Base-by-base conservation (phyloP, 768 basidiomycete genomes). In the Podaxis mareebaensis region DNA sequence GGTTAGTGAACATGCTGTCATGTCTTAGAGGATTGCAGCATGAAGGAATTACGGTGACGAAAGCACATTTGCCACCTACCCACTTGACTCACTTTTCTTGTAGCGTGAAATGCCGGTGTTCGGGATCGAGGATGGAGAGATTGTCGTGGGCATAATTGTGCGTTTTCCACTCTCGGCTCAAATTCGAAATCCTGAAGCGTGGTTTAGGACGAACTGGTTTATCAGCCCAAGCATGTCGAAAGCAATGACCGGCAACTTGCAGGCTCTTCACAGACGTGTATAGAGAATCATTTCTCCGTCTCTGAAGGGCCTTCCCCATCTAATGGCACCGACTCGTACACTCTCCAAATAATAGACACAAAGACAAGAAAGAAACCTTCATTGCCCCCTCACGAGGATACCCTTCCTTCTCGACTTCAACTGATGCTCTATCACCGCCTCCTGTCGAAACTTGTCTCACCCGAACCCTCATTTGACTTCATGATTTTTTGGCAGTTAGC, bases 101-200 rank as follows among this genome's bases (percentile, higher is more conserved):
- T 61, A 93, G 89, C 86, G 94, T 7, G 95, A 96, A 74, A 80
- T 95, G 58, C 92, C 92, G 3, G 88, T 96, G 2, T 92, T 95
- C 65, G 91, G 91, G 0, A 79, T 92, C 60, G 72, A 93, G 3
- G 81, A 90, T 26, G 83, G 75, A 26, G 78, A 87, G 59, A 75
- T 90, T 22, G 81, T 96, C 15, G 71, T 85, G 26, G 95, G 95
- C 1, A 78, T 93, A 36, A 91, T 96, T 46, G 95, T 91, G 71
- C 63, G 82, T 61, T 20, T 42, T 20, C 49, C 51, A 36, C 13
- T 12, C 12, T 28, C 6, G 51, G 30, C 39, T 52, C 54, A 46
- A 55, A 38, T 17, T 15, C 13, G n/a, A 3, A 36, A 4, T 28
- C 49, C 24, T 20, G 10, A 44, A n/a, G 17, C 40, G 64, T 42